Evolutionary conservation across 2,329 filamentous ascomycete species (phyloP).

Genomic region (Colletotrichum sp.): DNA sequence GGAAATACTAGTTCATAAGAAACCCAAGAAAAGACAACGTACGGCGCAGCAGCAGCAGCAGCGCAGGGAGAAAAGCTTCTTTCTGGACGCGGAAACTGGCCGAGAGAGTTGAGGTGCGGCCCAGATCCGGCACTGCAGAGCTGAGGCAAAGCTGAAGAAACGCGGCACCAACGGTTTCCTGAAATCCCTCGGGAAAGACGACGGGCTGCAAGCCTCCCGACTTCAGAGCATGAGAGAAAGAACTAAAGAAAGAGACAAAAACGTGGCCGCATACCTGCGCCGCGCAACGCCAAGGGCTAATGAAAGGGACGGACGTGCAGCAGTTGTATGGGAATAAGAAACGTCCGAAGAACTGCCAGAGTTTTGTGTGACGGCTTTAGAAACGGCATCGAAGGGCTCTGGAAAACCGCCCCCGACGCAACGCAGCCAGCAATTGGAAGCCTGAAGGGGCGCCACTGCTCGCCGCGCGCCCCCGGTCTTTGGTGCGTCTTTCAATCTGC

Average conservation of each 20-base stretch:
- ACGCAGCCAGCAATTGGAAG: background rate
- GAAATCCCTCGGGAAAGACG: background rate
- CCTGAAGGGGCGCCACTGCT: background rate
- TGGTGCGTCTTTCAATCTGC: background rate
- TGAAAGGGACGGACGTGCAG: background rate
- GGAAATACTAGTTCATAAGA: background rate
- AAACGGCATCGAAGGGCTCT: conserved; percentile 11
- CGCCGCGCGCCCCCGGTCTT: background rate
- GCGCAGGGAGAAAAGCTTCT: background rate
- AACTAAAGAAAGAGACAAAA: background rate
- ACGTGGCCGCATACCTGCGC: background rate
- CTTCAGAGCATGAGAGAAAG: background rate
- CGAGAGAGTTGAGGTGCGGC: background rate
- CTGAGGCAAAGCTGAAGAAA: background rate
- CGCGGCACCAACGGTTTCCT: background rate
- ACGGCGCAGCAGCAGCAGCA: background rate
- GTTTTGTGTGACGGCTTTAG: conserved; percentile 7
- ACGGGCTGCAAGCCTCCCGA: background rate
- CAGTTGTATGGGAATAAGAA: background rate
- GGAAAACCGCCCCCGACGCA: background rate
- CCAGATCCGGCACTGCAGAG: conserved; percentile 3
- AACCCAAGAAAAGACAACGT: background rate
- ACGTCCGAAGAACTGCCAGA: conserved; percentile 3
- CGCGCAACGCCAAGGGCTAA: background rate
- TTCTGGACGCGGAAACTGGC: conserved; percentile 2